These are phyloP conservation scores for Madurella fahalii DNA, from an alignment of 2,329 filamentous ascomycete species.

Conservation along the genomic window DNA sequence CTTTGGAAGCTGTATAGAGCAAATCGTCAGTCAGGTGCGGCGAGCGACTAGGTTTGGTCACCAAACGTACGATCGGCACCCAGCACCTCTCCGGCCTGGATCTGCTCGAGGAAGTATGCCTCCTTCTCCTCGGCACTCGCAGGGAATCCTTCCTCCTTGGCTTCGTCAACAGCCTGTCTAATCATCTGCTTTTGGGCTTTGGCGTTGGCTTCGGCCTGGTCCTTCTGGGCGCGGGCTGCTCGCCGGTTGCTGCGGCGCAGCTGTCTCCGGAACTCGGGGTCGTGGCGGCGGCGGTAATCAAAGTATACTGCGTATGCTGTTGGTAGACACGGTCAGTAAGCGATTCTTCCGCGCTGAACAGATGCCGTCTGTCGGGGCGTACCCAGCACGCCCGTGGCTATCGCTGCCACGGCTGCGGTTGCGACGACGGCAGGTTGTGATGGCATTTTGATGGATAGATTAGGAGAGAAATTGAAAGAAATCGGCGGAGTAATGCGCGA, in stretches of 20 bases:
- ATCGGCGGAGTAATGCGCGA: not conserved
- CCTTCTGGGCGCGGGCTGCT: conserved; percentile 67
- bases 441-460: conserved; percentile 46
- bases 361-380: conserved; percentile 28
- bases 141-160: conserved; percentile 89
- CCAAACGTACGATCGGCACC: conserved; percentile 69
- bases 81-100: conserved; percentile 80
- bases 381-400: conserved; percentile 59
- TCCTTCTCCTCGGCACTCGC: conserved; percentile 88
- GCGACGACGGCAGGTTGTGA: conserved; percentile 56
- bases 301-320: conserved; percentile 65
- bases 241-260: conserved; percentile 72
- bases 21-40: not conserved
- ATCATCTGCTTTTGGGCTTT: conserved; percentile 69
- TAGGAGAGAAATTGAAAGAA: not conserved
- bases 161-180: conserved; percentile 69
- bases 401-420: conserved; percentile 58
- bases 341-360: not conserved
- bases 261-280: conserved; percentile 62
- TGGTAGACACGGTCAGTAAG: conserved; percentile 1
- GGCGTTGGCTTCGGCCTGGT: conserved; percentile 62
- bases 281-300: conserved; percentile 61
- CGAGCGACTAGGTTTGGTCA: not conserved
- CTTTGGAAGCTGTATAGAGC: conserved; percentile 52
- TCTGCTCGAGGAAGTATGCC: conserved; percentile 93